A percentile compares a stretch with the other conserved stretches of the same genome.
phyloP scores from a whole-genome alignment of 2,329 filamentous ascomycete genomes.

The Pseudocercospora eumusae region DNA sequence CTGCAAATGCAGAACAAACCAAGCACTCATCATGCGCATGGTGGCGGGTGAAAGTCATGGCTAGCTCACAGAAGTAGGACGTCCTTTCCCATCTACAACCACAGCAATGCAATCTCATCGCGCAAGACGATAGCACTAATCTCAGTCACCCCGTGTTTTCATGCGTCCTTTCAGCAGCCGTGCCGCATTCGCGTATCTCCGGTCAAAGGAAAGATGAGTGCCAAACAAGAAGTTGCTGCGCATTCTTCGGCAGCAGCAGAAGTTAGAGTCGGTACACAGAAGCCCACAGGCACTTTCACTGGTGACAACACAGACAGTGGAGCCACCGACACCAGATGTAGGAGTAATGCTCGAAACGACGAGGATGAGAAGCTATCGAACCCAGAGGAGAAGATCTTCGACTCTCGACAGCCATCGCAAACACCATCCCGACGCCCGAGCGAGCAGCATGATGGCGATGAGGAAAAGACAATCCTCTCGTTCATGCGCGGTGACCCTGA shows the following conservation, averaged over 20 bases:
- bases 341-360: slow-evolving; percentile 4
- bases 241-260: slow-evolving; percentile 11
- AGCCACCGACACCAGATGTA: slow-evolving; percentile 1
- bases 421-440: slow-evolving; percentile 23
- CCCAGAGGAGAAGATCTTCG: background rate
- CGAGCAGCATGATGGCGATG: slow-evolving; percentile 10
- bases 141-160: background rate
- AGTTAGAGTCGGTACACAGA: slow-evolving; percentile 11
- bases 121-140: background rate
- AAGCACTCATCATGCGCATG: background rate
- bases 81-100: background rate
- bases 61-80: slow-evolving; percentile 6
- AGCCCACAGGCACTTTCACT: slow-evolving; percentile 10
- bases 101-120: background rate
- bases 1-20: background rate
- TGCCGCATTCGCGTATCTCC: background rate
- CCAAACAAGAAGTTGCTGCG: slow-evolving; percentile 47
- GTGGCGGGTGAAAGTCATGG: background rate
- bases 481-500: slow-evolving; percentile 45
- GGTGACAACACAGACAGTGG: slow-evolving; percentile 18
- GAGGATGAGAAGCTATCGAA: slow-evolving; percentile 28
- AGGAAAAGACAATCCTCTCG: slow-evolving; percentile 34
- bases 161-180: background rate
- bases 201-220: slow-evolving; percentile 10
- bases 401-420: slow-evolving; percentile 30